phyloP scores from a whole-genome alignment of 495 filamentous ascomycete species.

The Podospora tetraspora region DNA sequence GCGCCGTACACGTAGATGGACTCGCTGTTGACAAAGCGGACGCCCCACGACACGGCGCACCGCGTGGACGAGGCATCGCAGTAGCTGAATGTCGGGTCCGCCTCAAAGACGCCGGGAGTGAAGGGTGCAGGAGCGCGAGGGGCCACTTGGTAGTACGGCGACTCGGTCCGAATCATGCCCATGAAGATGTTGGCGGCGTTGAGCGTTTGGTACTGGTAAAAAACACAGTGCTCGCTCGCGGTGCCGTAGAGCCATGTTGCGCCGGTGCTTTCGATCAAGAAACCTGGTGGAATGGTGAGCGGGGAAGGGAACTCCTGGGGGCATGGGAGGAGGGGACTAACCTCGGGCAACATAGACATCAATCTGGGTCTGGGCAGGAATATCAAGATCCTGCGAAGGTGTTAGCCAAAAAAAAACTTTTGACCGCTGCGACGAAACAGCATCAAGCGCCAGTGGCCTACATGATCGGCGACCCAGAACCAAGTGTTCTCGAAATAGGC shows the following conservation, averaged over 20 bases:
- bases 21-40: background rate
- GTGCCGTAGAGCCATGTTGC: constrained; percentile 59
- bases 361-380: constrained; percentile 39
- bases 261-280: constrained; percentile 42
- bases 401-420: too few species aligned
- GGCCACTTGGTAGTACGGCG: constrained; percentile 50
- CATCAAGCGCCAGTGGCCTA: too few species aligned
- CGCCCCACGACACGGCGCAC: background rate
- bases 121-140: too few species aligned
- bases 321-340: too few species aligned
- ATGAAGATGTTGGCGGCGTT: constrained; percentile 60
- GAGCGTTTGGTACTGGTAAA: constrained; percentile 68
- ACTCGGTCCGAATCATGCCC: constrained; percentile 65
- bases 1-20: background rate
- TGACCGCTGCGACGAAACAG: too few species aligned
- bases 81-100: too few species aligned
- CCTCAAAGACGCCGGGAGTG: too few species aligned
- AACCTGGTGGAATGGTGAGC: constrained; percentile 43
- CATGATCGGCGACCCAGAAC: background rate
- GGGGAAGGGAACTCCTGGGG: constrained; percentile 21
- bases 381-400: constrained; percentile 69
- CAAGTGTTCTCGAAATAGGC: background rate
- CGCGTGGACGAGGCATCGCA: too few species aligned
- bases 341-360: too few species aligned
- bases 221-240: constrained; percentile 61